Percentiles rank a stretch among this genome's conserved stretches.
These are phyloP conservation scores for Calonectria pseudoreteaudii DNA, from an alignment of 2,329 filamentous ascomycete genomes.

Conservation along the genomic window DNA sequence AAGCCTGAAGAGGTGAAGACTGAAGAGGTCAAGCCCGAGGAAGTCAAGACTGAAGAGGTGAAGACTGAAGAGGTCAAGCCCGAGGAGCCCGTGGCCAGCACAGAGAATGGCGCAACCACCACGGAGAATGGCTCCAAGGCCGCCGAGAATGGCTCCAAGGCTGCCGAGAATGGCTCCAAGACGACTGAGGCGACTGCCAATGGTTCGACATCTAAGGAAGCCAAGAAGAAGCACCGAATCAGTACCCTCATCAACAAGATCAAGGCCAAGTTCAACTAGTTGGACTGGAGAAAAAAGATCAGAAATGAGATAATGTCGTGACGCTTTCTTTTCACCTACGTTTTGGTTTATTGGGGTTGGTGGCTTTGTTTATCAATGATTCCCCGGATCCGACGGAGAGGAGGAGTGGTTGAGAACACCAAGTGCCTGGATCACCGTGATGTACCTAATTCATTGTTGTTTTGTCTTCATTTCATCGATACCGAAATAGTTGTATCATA, in stretches of 20 bases:
- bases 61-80: conserved; percentile 26
- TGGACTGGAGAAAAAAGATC: conserved; percentile 28
- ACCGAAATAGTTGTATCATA: conserved; percentile 40
- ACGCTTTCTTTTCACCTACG: conserved; percentile 40
- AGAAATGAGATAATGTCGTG: conserved; percentile 40
- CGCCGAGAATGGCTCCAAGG: conserved; percentile 35
- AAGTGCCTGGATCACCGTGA: conserved; percentile 48
- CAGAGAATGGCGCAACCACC: conserved; percentile 35
- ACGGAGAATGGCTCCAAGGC: conserved; percentile 32
- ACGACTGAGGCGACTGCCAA: conserved; percentile 32
- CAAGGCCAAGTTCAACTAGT: conserved; percentile 58
- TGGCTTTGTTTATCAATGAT: conserved; percentile 55
- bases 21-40: conserved; percentile 1
- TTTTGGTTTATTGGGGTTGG: conserved; percentile 48
- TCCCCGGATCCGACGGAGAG: conserved; percentile 50
- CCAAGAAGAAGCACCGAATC: conserved; percentile 76
- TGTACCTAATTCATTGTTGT: conserved; percentile 52
- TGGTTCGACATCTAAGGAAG: conserved; percentile 49
- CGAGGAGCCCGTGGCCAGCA: conserved; percentile 28
- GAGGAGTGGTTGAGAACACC: conserved; percentile 44
- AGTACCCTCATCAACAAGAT: conserved; percentile 72
- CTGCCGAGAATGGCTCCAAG: conserved; percentile 36
- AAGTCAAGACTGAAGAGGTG: conserved; percentile 29
- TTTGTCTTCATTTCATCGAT: conserved; percentile 41
- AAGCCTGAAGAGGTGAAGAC: conserved; percentile 22